These are phyloP conservation scores for Candida incommunis DNA, from an alignment of 805 yeast genomes.

Conservation along the genomic window DNA sequence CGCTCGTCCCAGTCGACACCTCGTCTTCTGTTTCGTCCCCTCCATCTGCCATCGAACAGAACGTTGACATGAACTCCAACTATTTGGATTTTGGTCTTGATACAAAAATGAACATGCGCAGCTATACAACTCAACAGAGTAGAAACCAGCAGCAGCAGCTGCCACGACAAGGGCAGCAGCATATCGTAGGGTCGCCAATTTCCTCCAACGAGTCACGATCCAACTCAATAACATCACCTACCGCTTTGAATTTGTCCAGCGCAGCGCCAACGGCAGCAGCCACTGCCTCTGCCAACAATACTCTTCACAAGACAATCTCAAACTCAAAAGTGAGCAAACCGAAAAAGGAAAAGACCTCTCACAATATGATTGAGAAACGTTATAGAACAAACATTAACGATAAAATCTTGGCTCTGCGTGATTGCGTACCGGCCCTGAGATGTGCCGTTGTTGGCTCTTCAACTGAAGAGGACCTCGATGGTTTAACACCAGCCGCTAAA, in stretches of 20 bases:
- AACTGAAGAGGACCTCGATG: conserved; percentile 46
- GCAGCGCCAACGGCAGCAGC: too few relatives aligned
- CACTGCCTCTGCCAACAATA: too few relatives aligned
- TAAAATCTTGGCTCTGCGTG: conserved; percentile 48
- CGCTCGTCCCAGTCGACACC: not conserved
- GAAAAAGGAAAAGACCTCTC: conserved; percentile 43
- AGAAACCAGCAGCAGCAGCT: not conserved
- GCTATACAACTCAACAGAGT: not conserved
- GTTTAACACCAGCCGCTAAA: conserved; percentile 60
- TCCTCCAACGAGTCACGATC: too few relatives aligned
- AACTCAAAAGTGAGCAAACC: conserved; percentile 22
- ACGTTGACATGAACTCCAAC: not conserved
- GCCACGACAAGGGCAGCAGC: not conserved
- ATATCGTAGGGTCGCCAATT: too few relatives aligned
- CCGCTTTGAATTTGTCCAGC: too few relatives aligned
- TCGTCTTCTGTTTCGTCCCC: not conserved
- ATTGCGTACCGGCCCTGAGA: conserved; percentile 65
- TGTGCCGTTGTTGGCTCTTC: conserved; percentile 36
- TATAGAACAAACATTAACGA: conserved; percentile 60
- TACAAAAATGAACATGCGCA: not conserved
- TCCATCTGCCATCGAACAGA: not conserved
- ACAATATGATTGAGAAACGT: conserved; percentile 59
- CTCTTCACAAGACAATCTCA: conserved; percentile 3
- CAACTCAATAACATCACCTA: too few relatives aligned
- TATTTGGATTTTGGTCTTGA: not conserved